phyloP scores from a whole-genome alignment of 192 early-diverging fungal species.

The Backusella liffmaniae region DNA sequence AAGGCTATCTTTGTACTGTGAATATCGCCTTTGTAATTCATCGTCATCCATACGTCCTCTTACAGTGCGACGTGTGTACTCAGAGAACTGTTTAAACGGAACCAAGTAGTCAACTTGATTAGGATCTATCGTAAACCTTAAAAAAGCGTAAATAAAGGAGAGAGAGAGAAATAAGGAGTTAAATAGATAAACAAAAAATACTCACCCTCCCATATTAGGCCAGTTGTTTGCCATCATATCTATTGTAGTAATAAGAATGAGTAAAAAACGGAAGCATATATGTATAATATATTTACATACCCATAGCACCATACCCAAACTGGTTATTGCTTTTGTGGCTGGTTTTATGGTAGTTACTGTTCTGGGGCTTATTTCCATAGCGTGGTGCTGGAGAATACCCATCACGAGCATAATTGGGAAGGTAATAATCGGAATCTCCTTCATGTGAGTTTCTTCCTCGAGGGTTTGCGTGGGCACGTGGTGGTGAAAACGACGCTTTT shows the following conservation, averaged over 20 bases:
- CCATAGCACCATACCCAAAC: slow-evolving; percentile 26
- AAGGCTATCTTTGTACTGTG: slow-evolving; percentile 81
- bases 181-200: not conserved
- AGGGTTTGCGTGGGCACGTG: not conserved
- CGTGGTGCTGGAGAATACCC: slow-evolving; percentile 63
- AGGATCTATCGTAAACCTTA: slow-evolving; percentile 60
- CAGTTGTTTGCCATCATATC: slow-evolving; percentile 17
- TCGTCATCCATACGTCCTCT: slow-evolving; percentile 68
- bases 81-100: slow-evolving; percentile 71
- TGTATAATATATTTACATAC: not conserved
- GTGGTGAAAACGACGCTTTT: slow-evolving; percentile 16
- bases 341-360: not conserved
- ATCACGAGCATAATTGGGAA: slow-evolving; percentile 84
- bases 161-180: not conserved
- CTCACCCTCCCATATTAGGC: not conserved
- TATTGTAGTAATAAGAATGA: not conserved
- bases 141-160: not conserved
- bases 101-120: slow-evolving; percentile 74
- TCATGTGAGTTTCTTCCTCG: slow-evolving; percentile 11
- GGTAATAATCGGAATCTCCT: slow-evolving; percentile 57
- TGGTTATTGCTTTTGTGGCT: not conserved
- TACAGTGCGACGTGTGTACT: slow-evolving; percentile 62
- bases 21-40: slow-evolving; percentile 76
- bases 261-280: not conserved
- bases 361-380: slow-evolving; percentile 41